Conservation (phyloP, 1,139 yeast genomes). For the Taiozyma onychis region DNA sequence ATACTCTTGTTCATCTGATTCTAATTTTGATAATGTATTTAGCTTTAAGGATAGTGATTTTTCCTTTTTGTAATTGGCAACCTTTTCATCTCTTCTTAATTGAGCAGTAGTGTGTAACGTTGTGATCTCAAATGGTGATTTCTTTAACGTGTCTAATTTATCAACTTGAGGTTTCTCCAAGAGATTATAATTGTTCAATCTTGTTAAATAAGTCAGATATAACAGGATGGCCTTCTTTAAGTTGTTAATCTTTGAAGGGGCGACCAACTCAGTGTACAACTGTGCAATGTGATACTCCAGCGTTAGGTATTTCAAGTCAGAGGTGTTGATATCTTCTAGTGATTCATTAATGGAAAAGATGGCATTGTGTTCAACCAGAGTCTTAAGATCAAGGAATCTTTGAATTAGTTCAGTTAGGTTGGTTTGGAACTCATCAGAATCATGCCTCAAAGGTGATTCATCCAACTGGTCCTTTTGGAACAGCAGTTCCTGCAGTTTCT, state of each 20-base stretch:
- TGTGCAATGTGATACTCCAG: conserved; percentile 47
- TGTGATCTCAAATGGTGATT: conserved; percentile 31
- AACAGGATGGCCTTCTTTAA: conserved; percentile 37
- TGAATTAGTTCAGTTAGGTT: conserved; percentile 23
- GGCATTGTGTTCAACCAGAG: conserved; percentile 28
- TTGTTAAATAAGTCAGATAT: conserved; percentile 40
- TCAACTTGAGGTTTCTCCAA: conserved; percentile 35
- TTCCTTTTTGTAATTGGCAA: conserved; percentile 59
- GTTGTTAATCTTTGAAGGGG: conserved; percentile 33
- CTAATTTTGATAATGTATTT: conserved; percentile 29
- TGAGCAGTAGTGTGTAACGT: conserved; percentile 40
- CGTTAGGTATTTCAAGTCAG: conserved; percentile 48
- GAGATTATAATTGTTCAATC: conserved; percentile 37
- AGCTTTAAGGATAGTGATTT: conserved; percentile 46
- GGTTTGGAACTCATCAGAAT: conserved; percentile 29
- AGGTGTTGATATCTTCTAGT: conserved; percentile 50
- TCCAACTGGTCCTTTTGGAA: neutral
- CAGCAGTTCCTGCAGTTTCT: neutral
- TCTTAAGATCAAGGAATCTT: conserved; percentile 28
- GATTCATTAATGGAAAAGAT: conserved; percentile 59
- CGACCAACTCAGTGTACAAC: conserved; percentile 10
- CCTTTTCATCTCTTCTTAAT: conserved; percentile 62
- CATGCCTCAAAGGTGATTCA: conserved; percentile 24
- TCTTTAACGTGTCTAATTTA: conserved; percentile 37
- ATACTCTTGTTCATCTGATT: conserved; percentile 29